Evolutionary conservation across 2,329 filamentous ascomycete species (phyloP).

Genomic region (Microdochium nivale): DNA sequence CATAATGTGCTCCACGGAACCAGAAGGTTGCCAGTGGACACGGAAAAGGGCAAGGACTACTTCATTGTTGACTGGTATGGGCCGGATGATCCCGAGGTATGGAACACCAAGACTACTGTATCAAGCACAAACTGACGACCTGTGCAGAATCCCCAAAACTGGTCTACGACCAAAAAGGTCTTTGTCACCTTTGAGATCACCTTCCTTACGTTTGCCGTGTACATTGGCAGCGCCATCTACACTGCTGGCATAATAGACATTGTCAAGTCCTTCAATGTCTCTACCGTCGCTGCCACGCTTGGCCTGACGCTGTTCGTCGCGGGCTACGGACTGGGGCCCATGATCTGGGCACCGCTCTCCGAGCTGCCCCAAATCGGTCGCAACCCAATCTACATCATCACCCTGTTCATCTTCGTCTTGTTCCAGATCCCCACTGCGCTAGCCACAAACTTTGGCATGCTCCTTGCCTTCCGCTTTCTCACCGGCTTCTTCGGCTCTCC

Average conservation of each 20-base stretch:
- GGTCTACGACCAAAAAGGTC: slow-evolving; percentile 26
- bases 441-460: slow-evolving; percentile 41
- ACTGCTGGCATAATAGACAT: slow-evolving; percentile 9
- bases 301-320: slow-evolving; percentile 13
- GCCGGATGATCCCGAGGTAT: slow-evolving; percentile 32
- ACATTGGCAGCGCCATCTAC: slow-evolving; percentile 17
- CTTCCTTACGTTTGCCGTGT: slow-evolving; percentile 15
- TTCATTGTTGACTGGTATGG: slow-evolving; percentile 43
- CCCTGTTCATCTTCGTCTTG: slow-evolving; percentile 48
- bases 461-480: slow-evolving; percentile 43
- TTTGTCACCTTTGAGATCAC: slow-evolving; percentile 18
- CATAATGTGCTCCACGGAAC: slow-evolving; percentile 7
- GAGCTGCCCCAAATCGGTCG: slow-evolving; percentile 51
- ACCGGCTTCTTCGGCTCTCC: slow-evolving; percentile 35
- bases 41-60: slow-evolving; percentile 41
- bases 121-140: background rate
- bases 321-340: slow-evolving; percentile 27
- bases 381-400: slow-evolving; percentile 47
- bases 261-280: slow-evolving; percentile 10
- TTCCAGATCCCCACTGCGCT: slow-evolving; percentile 44
- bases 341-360: slow-evolving; percentile 47
- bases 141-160: slow-evolving; percentile 24
- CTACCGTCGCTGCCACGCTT: slow-evolving; percentile 11
- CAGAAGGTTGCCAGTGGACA: slow-evolving; percentile 24
- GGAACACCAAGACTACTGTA: background rate